Evolutionary conservation across 2,329 filamentous ascomycete genomes (phyloP), one percentile per base, ranked within the genome.

Genomic region (Emmonsiellopsis sp.): DNA sequence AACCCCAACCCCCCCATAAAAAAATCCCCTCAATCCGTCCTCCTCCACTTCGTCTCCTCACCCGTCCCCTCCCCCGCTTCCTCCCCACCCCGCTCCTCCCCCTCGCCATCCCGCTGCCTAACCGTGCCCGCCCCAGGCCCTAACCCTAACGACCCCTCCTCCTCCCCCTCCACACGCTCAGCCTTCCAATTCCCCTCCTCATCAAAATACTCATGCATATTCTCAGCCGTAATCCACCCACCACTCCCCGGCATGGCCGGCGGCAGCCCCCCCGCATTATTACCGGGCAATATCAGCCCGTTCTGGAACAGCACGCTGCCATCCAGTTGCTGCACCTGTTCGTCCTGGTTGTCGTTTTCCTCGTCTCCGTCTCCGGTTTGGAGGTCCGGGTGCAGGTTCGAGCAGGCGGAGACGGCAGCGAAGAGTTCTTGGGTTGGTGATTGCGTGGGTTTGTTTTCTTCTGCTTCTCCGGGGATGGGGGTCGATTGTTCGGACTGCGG

Each of bases 171-270:
- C 83, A 83, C 1, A 81, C 34, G 9, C 84, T 84, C 53, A 83
- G 83, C 44, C 84, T 84, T 85, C 80, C 86, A 92, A 64, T 92
- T 90, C 2, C 88, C 88, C 7, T 90, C 79, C 57, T 80, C 83
- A 61, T 93, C 87, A 68, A 93, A 87, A 64, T 83, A 95, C 60
- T 95, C 81, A 58, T 86, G 77, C 66, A 95, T 84, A 62, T 96
- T 97, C 53, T 95, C 92, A 7, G 88, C 87, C 13, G 92, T 97
- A 64, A 97, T 76, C 74, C 74, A 77, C 7, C 74, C 74, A 1
- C 73, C 74, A 53, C 74, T 76, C 13, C 74, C 74, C 37, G 70
- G 72, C 61, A 77, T 67, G 3, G 74, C 70, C 36, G 74, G 74
- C 33, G 75, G 75, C 43, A 77, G 53, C 3, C 67, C 72, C 2